Evolutionary conservation across 169 alveolate species (phyloP).

Genomic region (Ichthyophthirius multifiliis): DNA sequence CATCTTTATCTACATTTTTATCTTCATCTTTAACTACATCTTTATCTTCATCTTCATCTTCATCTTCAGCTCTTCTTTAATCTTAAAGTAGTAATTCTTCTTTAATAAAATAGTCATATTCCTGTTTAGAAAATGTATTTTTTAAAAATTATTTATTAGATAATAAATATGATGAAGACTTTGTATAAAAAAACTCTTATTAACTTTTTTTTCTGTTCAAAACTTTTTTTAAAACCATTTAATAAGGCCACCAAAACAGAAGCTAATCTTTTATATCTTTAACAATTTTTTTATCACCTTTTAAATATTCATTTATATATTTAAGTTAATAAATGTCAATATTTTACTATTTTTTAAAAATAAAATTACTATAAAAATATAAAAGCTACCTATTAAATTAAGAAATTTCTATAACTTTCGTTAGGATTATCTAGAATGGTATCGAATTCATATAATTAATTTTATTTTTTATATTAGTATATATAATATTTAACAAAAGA

Average conservation of each 20-base stretch:
- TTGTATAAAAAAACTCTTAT: too few species aligned
- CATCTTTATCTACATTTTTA: not conserved
- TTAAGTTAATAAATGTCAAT: not conserved
- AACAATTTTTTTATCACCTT: not conserved
- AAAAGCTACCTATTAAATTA: not conserved
- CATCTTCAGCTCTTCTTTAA: not conserved
- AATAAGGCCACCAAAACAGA: constrained; percentile 2
- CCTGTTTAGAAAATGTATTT: not conserved
- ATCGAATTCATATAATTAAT: not conserved
- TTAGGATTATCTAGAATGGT: not conserved
- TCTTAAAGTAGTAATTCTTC: not conserved
- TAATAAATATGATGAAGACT: not conserved
- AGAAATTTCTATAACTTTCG: not conserved
- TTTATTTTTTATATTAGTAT: not conserved
- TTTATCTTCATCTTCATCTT: not conserved
- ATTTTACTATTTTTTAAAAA: not conserved
- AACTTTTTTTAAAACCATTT: not conserved
- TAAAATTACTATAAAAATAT: not conserved
- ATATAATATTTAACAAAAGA: not conserved
- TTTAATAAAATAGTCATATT: not conserved
- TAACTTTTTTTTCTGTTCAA: not conserved
- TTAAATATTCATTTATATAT: not conserved
- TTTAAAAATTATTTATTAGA: not conserved
- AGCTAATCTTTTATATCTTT: not conserved
- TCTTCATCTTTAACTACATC: not conserved